phyloP scores from a whole-genome alignment of 2,329 filamentous ascomycete species.

The Xenosphaeropsis pyriputrescens region DNA sequence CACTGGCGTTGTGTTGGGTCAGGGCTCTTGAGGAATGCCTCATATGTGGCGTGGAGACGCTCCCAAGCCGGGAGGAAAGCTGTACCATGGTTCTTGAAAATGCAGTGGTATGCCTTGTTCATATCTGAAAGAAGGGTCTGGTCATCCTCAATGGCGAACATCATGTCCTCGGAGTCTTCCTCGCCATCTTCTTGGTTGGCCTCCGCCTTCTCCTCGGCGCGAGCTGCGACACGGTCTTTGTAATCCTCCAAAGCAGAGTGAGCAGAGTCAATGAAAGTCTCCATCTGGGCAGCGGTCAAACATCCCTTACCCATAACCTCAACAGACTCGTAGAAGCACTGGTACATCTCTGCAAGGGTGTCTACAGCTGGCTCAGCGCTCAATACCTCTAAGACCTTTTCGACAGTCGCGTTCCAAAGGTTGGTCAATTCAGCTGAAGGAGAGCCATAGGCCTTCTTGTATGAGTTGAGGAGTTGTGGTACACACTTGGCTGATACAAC shows the following conservation, averaged over 20 bases:
- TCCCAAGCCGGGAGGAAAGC: conserved; percentile 83
- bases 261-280: conserved; percentile 73
- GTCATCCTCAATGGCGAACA: conserved; percentile 92
- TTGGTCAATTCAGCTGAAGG: conserved; percentile 65
- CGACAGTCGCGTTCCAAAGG: conserved; percentile 74
- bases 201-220: conserved; percentile 66
- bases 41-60: conserved; percentile 70
- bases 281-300: conserved; percentile 66
- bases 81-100: conserved; percentile 91
- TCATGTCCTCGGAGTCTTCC: conserved; percentile 72
- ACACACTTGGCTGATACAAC: conserved; percentile 92
- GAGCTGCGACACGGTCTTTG: conserved; percentile 69
- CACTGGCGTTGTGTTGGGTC: conserved; percentile 93
- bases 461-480: conserved; percentile 82
- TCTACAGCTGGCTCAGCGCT: conserved; percentile 91
- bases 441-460: conserved; percentile 79
- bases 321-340: conserved; percentile 97
- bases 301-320: conserved; percentile 84
- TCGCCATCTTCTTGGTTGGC: conserved; percentile 74
- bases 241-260: conserved; percentile 84
- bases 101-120: conserved; percentile 99
- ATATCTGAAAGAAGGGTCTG: conserved; percentile 94
- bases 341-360: conserved; percentile 96
- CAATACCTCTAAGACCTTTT: conserved; percentile 85
- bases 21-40: conserved; percentile 62